Conservation (phyloP, 225 moss, liverwort and hornwort species). For the Bryum argenteum region DNA sequence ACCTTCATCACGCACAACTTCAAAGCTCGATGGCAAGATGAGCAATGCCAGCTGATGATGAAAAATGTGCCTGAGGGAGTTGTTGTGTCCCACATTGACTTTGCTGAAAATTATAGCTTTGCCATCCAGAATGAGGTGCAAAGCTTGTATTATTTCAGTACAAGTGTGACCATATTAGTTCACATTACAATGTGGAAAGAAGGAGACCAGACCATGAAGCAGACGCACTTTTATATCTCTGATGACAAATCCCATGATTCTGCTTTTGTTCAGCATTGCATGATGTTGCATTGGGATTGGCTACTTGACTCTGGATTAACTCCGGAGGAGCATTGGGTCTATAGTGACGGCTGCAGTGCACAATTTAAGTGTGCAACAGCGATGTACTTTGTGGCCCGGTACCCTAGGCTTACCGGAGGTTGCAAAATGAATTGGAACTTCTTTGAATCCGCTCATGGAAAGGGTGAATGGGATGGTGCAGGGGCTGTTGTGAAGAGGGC, state of each 20-base stretch:
- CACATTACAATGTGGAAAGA: conserved; percentile 15
- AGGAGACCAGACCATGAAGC: not conserved
- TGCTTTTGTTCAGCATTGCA: not conserved
- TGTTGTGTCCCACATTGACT: not conserved
- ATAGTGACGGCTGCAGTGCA: not conserved
- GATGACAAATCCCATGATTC: conserved; percentile 2
- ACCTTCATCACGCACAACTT: conserved; percentile 1
- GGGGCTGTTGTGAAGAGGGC: not conserved
- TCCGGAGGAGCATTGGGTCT: not conserved
- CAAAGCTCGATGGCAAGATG: not conserved
- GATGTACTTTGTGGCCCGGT: conserved; percentile 1
- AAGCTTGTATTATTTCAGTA: too few species aligned
- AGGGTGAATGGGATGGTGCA: not conserved
- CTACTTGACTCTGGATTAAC: not conserved
- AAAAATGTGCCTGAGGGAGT: not conserved
- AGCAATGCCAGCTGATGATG: not conserved
- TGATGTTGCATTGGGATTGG: conserved; percentile 15
- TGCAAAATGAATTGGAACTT: not conserved
- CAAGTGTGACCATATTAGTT: not conserved
- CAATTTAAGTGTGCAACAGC: conserved; percentile 4
- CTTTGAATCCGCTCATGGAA: not conserved
- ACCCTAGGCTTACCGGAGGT: not conserved
- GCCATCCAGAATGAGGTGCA: not conserved
- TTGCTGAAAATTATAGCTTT: not conserved
- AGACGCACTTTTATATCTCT: conserved; percentile 1